Evolutionary conservation across 2,329 filamentous ascomycete species (phyloP), one percentile per base, ranked within the genome.

Genomic region (Clonostachys sp.): DNA sequence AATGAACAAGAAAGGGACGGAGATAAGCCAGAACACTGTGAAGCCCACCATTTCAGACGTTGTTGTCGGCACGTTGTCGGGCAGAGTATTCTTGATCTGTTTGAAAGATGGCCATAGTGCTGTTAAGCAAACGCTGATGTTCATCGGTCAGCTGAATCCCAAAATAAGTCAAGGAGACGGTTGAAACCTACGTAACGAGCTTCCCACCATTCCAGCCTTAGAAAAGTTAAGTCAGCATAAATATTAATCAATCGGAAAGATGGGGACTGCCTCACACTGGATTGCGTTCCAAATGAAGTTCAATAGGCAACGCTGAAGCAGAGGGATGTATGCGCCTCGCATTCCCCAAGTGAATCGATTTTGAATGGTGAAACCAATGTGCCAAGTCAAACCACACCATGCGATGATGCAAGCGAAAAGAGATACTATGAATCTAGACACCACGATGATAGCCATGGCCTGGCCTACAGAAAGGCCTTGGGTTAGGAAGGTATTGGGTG

Each of bases 241-340:
- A 2, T 10, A 49, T 44, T 43, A 53, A 10, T 3, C 2, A 10
- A 30, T 30, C 9, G 24, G 8, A 30, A 9, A 30, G 8, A 8
- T 10, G 24, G 8, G 1, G 24, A 30, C 5, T 30, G 24, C 8
- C 24, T 30, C 10, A 30, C 67, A 73, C 51, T 75, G 72, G 1
- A 74, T 60, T 5, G 71, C 69, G 36, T 66, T 71, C 73, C 73
- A 77, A 41, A 77, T 73, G 47, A 77, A 75, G 53, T 75, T 75
- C 9, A 77, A 61, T 44, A 77, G 44, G 16, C 73, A 66, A 3
- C 74, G 66, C 53, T 75, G 72, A 7, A 70, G 50, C 14, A 76
- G 57, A 0, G 73, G 72, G 34, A 77, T 71, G 42, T 73, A 77
- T 40, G 67, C 71, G 3, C 64, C 72, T 17, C 68, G 62, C 53